A percentile compares a stretch with the other conserved stretches of the same genome.
phyloP scores from a whole-genome alignment of 1,284 basidiomycete species.

The Termitomyces sp. region DNA sequence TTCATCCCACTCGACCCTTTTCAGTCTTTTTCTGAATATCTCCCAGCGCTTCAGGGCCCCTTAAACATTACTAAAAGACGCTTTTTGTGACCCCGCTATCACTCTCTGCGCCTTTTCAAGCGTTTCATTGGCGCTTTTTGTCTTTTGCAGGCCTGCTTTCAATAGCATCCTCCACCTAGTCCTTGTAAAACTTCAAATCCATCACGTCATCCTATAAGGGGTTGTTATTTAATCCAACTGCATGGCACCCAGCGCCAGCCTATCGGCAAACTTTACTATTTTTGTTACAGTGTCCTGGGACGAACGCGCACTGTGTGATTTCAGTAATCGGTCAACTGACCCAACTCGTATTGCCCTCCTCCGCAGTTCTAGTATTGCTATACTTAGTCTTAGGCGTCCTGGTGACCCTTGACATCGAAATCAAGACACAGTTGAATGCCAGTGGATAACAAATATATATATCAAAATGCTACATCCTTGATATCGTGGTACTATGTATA shows the following conservation, averaged over 20 bases:
- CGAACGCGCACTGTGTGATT: not conserved
- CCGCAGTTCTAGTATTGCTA: not conserved
- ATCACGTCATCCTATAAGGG: no score
- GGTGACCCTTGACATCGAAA: not conserved
- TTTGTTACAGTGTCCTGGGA: constrained; percentile 3
- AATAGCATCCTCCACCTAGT: no score
- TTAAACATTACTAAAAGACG: no score
- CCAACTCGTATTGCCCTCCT: not conserved
- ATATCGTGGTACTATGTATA: not conserved
- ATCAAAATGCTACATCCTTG: not conserved
- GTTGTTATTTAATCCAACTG: not conserved
- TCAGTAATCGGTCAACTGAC: constrained; percentile 11
- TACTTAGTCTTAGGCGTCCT: not conserved
- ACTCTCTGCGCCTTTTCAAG: no score
- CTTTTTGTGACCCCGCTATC: no score
- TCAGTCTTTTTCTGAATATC: no score
- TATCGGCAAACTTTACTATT: constrained; percentile 3
- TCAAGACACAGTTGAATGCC: not conserved
- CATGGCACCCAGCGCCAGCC: not conserved
- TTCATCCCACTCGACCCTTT: no score
- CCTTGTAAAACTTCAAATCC: not conserved
- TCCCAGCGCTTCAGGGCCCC: no score
- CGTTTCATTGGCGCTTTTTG: no score
- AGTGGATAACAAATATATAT: not conserved
- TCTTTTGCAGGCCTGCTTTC: no score